Conservation (phyloP, 257 asterid species). For the Mitragyna speciosa region DNA sequence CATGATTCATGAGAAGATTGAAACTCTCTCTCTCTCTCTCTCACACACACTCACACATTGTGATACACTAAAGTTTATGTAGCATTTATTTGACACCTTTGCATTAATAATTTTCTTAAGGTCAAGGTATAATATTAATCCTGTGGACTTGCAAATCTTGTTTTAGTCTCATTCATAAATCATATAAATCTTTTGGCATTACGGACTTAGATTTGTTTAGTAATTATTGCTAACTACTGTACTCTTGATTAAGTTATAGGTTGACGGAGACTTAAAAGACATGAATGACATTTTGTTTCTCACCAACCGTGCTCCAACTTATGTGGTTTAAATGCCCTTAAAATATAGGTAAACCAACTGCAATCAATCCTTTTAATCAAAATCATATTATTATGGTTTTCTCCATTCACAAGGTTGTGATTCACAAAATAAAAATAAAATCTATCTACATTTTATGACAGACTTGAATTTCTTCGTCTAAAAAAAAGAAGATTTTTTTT, state of each 20-base stretch:
- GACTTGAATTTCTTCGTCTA: too few species aligned
- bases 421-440: neutral
- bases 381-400: neutral
- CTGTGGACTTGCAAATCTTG: neutral
- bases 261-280: slow-evolving; percentile 17
- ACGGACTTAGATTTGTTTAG: neutral
- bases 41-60: too few species aligned
- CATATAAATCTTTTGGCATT: neutral
- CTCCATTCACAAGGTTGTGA: neutral
- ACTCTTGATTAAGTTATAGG: slow-evolving; percentile 5
- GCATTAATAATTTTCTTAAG: too few species aligned
- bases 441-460: too few species aligned
- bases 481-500: too few species aligned
- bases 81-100: neutral
- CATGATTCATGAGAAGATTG: neutral
- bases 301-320: slow-evolving; percentile 24
- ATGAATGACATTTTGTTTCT: slow-evolving; percentile 24
- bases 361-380: neutral
- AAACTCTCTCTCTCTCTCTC: too few species aligned
- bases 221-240: slow-evolving; percentile 3
- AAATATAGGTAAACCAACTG: neutral
- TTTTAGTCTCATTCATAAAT: neutral
- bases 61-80: neutral
- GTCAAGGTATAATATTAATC: neutral
- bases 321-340: slow-evolving; percentile 9